Evolutionary conservation across 257 asterid species (phyloP).

Genomic region (Eustoma russellianum): DNA sequence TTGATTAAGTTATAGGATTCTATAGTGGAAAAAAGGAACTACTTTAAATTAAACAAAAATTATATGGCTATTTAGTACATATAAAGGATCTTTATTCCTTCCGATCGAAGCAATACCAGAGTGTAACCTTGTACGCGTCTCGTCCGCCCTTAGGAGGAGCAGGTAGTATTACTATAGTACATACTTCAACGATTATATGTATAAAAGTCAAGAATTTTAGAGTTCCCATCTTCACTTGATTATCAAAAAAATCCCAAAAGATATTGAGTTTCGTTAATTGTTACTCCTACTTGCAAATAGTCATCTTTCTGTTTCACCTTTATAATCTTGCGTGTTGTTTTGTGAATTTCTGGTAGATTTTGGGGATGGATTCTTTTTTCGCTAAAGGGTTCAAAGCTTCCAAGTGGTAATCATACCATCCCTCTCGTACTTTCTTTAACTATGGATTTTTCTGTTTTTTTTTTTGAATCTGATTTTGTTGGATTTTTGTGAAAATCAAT

Average conservation of each 20-base stretch:
- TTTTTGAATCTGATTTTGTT: not conserved
- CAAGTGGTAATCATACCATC: constrained; percentile 47
- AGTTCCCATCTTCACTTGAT: no score
- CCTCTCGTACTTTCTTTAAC: not conserved
- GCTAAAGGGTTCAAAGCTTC: constrained; percentile 71
- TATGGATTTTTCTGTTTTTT: constrained; percentile 1
- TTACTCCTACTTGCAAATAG: no score
- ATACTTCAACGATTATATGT: not conserved
- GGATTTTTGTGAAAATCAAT: constrained; percentile 9
- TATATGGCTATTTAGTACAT: no score
- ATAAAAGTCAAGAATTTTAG: not conserved
- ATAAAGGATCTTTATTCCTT: not conserved
- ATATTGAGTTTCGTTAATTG: not conserved
- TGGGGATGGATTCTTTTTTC: constrained; percentile 70
- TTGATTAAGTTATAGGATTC: no score
- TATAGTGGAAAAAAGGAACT: no score
- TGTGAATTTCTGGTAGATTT: constrained; percentile 9
- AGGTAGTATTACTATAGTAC: constrained; percentile 9
- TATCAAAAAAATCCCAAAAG: no score
- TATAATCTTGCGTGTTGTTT: not conserved
- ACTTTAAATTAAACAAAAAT: no score
- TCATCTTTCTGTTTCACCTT: not conserved
- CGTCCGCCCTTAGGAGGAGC: constrained; percentile 26
- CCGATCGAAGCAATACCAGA: constrained; percentile 11
- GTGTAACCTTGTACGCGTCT: constrained; percentile 30